phyloP scores from a whole-genome alignment of 495 filamentous ascomycete genomes.

The Daldinia bambusicola region DNA sequence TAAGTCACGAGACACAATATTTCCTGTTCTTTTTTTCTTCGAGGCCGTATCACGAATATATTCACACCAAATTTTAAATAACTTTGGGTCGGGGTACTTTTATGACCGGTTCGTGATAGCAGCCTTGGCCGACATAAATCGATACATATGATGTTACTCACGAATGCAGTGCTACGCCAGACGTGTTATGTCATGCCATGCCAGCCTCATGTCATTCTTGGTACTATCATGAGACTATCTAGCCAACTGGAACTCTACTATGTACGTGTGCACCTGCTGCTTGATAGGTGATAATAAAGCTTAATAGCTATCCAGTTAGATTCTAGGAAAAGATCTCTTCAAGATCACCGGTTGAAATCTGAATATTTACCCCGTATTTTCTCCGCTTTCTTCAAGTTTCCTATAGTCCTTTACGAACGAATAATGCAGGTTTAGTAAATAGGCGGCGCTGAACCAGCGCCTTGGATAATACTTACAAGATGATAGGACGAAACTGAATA shows the following conservation, averaged over 20 bases:
- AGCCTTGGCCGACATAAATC: not conserved
- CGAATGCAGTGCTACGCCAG: not conserved
- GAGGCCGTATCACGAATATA: not conserved
- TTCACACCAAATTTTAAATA: not conserved
- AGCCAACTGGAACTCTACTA: not conserved
- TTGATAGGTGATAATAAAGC: not conserved
- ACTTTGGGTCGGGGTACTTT: not conserved
- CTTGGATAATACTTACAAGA: not conserved
- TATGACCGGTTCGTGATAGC: not conserved
- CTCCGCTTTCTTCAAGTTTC: not conserved
- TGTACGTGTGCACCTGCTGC: too few species aligned
- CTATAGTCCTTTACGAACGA: too few species aligned
- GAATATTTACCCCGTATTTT: not conserved
- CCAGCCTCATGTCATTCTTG: not conserved
- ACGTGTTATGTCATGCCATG: not conserved
- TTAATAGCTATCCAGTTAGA: not conserved
- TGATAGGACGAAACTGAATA: not conserved
- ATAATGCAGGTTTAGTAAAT: too few species aligned
- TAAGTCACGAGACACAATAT: not conserved
- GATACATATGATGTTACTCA: not conserved
- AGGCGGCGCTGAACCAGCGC: too few species aligned
- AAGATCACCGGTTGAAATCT: not conserved
- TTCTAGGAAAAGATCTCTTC: not conserved
- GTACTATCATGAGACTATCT: not conserved
- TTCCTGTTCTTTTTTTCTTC: not conserved